Base-by-base conservation (phyloP, 2,329 filamentous ascomycete species). In the Phyllosticta capitalensis region DNA sequence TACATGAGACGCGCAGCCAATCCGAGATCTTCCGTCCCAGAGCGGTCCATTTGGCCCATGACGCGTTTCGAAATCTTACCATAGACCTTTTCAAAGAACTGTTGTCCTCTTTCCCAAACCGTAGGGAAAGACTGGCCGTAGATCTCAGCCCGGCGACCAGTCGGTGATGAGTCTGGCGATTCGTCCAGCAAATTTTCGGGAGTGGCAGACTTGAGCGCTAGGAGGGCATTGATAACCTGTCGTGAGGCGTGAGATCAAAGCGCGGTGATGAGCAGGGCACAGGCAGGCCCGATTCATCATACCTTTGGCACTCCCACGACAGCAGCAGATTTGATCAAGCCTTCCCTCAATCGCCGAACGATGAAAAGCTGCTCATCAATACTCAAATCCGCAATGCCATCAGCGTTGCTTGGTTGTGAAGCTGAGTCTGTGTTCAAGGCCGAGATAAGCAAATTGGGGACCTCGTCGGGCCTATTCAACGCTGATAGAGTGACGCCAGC, bases 241-340 rank as follows among this genome's bases (percentile, higher is more conserved):
- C 17, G 24, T 7, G 38, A n/a, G 9, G 17, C 38, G 50, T 59
- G n/a, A 59, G 52, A 54, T 9, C 4, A n/a, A 12, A 45, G 38
- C 38, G 1, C 5, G 17, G 6, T 38, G 9, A 14, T 45, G 14
- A 17, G 10, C 56, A 52, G 55, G 33, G 59, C n/a, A 14, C 50
- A 21, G n/a, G 38, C 5, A 33, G 30, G 49, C 62, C 28, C 51
- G 51, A 49, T 33, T 33, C 5, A 6, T 33, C 57, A 52, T 69
- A 80, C 79, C 74, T 78, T 81, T 7, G 79, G 79, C 54, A 82
- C 65, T 1, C 80, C 79, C 17, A 75, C 75, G 50, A 82, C 73
- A 1, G 77, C 74, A 12, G 75, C 73, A 7, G 73, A 72, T 64
- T 81, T 81, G 30, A 81, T 67, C 26, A 82, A 67, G 1, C 77